A percentile compares a stretch with the other conserved stretches of the same genome.
These are phyloP conservation scores for Hysterangium stoloniferum DNA, from an alignment of 768 basidiomycete species.

Conservation along the genomic window DNA sequence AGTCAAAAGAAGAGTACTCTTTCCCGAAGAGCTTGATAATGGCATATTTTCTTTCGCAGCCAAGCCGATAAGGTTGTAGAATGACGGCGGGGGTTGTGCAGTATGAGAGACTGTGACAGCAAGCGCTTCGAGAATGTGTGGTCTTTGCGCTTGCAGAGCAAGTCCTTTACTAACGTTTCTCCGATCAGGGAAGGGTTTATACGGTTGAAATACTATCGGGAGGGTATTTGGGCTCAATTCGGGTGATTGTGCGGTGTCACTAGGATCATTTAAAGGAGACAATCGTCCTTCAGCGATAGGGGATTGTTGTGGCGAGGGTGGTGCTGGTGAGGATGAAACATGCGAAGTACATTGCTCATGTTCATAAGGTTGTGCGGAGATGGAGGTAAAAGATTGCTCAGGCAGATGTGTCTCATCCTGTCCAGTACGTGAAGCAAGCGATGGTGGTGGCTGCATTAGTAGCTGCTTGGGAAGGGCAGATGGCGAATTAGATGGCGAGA, in stretches of 20 bases:
- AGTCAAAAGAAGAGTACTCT: conserved; percentile 13
- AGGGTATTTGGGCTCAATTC: conserved; percentile 1
- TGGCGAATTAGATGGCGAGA: conserved; percentile 18
- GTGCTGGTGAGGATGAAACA: conserved; percentile 7
- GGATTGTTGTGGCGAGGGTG: conserved; percentile 10
- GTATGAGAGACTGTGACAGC: conserved; percentile 11
- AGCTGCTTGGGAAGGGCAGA: conserved; percentile 62
- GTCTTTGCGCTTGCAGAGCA: conserved; percentile 6
- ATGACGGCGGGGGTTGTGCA: conserved; percentile 10
- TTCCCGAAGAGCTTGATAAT: not conserved
- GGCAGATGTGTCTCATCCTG: too few species aligned
- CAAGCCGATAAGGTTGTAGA: not conserved
- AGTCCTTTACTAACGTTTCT: conserved; percentile 5
- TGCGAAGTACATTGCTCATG: conserved; percentile 11
- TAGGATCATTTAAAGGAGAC: too few species aligned
- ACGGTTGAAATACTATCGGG: conserved; percentile 7
- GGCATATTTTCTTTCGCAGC: not conserved
- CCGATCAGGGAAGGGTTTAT: conserved; percentile 11
- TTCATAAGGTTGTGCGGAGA: conserved; percentile 12
- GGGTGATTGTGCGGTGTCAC: too few species aligned
- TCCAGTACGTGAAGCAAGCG: too few species aligned
- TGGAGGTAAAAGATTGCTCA: too few species aligned
- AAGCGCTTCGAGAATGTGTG: conserved; percentile 1
- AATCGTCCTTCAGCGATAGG: too few species aligned
- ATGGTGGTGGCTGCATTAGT: conserved; percentile 36